phyloP scores from a whole-genome alignment of 1,139 yeast genomes.

The Pichia cactophila region DNA sequence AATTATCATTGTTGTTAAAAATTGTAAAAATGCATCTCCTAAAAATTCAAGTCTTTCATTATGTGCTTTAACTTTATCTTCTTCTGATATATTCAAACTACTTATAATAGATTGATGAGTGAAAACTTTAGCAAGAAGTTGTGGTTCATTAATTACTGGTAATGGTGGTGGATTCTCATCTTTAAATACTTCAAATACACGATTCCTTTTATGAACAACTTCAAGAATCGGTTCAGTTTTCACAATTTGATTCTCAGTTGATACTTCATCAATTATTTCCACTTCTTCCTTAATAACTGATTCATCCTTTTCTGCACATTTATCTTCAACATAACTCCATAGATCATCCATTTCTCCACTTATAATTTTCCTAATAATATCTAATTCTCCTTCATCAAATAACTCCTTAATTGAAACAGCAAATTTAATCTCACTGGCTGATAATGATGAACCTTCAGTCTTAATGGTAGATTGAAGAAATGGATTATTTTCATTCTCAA shows the following conservation, averaged over 20 bases:
- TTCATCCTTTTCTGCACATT: not conserved
- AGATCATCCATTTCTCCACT: constrained; percentile 19
- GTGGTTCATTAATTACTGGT: constrained; percentile 57
- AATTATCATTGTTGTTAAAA: constrained; percentile 57
- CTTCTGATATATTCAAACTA: constrained; percentile 45
- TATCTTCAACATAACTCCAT: not conserved
- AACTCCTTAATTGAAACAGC: constrained; percentile 51
- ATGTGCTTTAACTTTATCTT: constrained; percentile 52
- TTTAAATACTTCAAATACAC: constrained; percentile 6
- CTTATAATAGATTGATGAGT: constrained; percentile 72
- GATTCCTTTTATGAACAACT: constrained; percentile 6
- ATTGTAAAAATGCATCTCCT: constrained; percentile 81
- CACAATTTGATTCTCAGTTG: not conserved
- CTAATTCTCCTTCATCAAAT: constrained; percentile 38
- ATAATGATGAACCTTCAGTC: constrained; percentile 8
- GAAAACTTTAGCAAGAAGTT: constrained; percentile 59
- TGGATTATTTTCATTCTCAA: constrained; percentile 14
- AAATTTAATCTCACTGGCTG: constrained; percentile 37
- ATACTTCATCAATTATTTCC: not conserved
- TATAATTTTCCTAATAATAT: constrained; percentile 17
- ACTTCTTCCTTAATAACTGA: not conserved
- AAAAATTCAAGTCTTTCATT: constrained; percentile 86
- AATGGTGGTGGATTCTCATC: constrained; percentile 48
- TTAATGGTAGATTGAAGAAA: constrained; percentile 13
- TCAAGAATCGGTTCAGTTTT: not conserved